These are phyloP conservation scores for Vinca minor DNA, from an alignment of 257 asterid species.

Conservation along the genomic window DNA sequence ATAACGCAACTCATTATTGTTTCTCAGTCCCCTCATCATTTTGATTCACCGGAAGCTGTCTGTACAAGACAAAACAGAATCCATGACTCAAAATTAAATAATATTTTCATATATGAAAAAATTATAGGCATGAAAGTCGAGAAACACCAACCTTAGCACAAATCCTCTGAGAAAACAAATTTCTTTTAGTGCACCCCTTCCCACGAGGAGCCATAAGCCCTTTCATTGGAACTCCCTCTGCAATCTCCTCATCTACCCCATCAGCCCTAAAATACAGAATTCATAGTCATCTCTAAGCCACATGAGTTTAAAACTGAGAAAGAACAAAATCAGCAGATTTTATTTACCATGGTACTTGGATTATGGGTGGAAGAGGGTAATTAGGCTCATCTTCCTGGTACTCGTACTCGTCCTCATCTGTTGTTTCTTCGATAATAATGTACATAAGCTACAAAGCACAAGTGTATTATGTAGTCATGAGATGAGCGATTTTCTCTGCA, in stretches of 20 bases:
- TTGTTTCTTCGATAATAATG: neutral
- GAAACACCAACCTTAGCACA: slow-evolving; percentile 5
- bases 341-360: slow-evolving; percentile 11
- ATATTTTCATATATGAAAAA: neutral
- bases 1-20: neutral
- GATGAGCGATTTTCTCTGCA: neutral
- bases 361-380: slow-evolving; percentile 4
- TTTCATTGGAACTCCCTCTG: neutral
- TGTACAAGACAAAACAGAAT: neutral
- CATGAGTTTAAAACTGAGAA: neutral
- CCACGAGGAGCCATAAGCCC: neutral
- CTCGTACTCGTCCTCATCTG: neutral
- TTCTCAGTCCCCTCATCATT: neutral
- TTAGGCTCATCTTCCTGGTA: neutral
- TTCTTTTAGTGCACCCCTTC: neutral
- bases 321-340: neutral
- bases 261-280: slow-evolving; percentile 4
- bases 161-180: slow-evolving; percentile 2
- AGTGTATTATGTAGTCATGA: neutral
- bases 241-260: neutral
- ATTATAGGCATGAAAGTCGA: neutral
- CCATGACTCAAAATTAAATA: neutral
- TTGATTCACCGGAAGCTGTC: neutral
- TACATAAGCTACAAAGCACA: slow-evolving; percentile 10
- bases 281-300: neutral